Base-by-base conservation (phyloP, 1,284 basidiomycete genomes). In the Wallemia ichthyophaga region DNA sequence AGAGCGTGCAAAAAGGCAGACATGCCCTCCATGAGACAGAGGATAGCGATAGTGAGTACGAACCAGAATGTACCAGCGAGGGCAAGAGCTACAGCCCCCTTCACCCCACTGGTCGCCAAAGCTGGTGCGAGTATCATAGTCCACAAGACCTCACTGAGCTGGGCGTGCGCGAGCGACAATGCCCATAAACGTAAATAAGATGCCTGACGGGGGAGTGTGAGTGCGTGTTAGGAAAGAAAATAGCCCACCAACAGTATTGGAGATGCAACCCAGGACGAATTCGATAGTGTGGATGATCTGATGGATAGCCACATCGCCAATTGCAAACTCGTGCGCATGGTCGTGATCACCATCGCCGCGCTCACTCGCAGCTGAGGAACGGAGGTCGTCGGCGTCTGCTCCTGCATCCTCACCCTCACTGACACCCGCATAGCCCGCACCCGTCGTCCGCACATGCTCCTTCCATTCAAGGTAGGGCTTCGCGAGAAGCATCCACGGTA, bases 151-250 rank as follows among this genome's bases (percentile, higher is more conserved):
- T 95, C 91, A 58, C 87, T 92, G 25, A 99, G 75, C 72, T 98
- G 94, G 15, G 94, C 89, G 72, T 99, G 92, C 7, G 92, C 92
- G 58, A 98, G 78, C 27, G 94, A 98, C 9, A 99, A 77, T 24
- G 94, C 94, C 92, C 92, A 99, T 33, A 99, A 76, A 72, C 92
- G 92, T 59, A 99, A 81, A 72, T 99, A 99, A 24, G 91, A 96
- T 7, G 92, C 94, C 1, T 67, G 67, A 59, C n/a, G 17, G 23
- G 21, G 21, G 15, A 27, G 11, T 25, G 21, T 24, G 1, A 33
- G 19, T 24, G 21, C 2, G n/a, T 13, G 7, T 60, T 1, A 56
- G 24, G 19, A 7, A 11, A n/a, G 27, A 61, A 56, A 62, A 60
- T 53, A 33, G 25, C 28, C 58, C 17, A 53, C 1, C 17, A 7